Evolutionary conservation across 768 basidiomycete genomes (phyloP).

Genomic region (Hygrocybe punicea): DNA sequence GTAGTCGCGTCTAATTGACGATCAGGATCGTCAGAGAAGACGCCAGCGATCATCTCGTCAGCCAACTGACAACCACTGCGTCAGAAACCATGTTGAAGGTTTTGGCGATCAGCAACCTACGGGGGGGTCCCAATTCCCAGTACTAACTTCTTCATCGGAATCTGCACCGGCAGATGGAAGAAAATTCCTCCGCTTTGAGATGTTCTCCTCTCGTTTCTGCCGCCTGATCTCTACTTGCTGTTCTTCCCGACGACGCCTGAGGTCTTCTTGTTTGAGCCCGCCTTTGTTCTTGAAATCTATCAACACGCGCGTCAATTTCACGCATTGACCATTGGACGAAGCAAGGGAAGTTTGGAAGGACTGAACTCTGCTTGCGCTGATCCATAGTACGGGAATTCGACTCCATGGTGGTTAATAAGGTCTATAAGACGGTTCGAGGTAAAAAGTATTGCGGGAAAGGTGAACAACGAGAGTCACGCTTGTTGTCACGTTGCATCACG

Average conservation of each 20-base stretch:
- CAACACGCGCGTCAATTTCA: slow-evolving; percentile 35
- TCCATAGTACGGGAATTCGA: slow-evolving; percentile 65
- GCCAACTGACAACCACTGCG: slow-evolving; percentile 51
- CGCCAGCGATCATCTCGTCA: slow-evolving; percentile 89
- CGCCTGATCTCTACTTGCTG: slow-evolving; percentile 98
- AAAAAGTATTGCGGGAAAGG: background rate
- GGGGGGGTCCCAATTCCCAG: slow-evolving; percentile 72
- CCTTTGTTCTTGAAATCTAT: slow-evolving; percentile 90
- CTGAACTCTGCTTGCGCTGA: slow-evolving; percentile 68
- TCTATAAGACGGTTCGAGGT: too few species aligned
- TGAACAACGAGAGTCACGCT: background rate
- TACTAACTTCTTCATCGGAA: slow-evolving; percentile 85
- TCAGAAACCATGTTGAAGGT: slow-evolving; percentile 9
- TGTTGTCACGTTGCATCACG: background rate
- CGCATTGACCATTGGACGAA: slow-evolving; percentile 22
- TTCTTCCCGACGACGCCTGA: slow-evolving; percentile 94
- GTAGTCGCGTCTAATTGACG: slow-evolving; percentile 95
- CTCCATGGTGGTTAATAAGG: slow-evolving; percentile 36
- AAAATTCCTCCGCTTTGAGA: slow-evolving; percentile 95
- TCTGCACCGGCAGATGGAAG: slow-evolving; percentile 69
- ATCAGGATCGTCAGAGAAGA: slow-evolving; percentile 89
- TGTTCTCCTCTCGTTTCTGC: slow-evolving; percentile 98
- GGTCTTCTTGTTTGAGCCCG: slow-evolving; percentile 85
- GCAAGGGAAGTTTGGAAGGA: slow-evolving; percentile 19
- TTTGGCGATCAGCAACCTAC: slow-evolving; percentile 43